phyloP scores from a whole-genome alignment of 306 rosid species.

The Quercus robur region DNA sequence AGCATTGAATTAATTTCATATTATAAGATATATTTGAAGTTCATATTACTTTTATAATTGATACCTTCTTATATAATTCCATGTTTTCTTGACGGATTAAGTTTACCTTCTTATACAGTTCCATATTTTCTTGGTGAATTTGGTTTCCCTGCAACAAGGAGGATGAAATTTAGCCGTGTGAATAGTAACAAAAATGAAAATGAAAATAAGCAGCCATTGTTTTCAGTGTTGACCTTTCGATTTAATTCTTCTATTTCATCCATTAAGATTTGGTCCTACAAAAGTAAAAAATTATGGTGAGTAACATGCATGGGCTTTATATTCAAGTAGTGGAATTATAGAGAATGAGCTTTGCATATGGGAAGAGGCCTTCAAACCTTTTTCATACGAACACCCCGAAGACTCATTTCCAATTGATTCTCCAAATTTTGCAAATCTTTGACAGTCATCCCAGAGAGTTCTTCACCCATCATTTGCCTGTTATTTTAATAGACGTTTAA shows the following conservation, averaged over 20 bases:
- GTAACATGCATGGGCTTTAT: background rate
- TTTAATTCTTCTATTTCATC: conserved; percentile 83
- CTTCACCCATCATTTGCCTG: conserved; percentile 96
- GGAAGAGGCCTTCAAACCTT: conserved; percentile 39
- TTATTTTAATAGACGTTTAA: conserved; percentile 11
- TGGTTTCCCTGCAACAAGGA: conserved; percentile 62
- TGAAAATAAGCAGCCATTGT: conserved; percentile 12
- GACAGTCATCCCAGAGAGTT: conserved; percentile 62
- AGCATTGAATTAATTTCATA: background rate
- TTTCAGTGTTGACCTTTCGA: conserved; percentile 63
- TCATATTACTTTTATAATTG: conserved; percentile 18
- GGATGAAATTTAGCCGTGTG: background rate
- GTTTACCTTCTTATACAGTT: conserved; percentile 73
- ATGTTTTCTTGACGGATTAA: conserved; percentile 58
- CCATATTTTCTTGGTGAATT: conserved; percentile 72
- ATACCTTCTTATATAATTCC: conserved; percentile 58
- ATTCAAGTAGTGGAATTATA: background rate
- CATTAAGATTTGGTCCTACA: conserved; percentile 70
- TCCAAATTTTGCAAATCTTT: conserved; percentile 70
- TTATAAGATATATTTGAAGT: conserved; percentile 21
- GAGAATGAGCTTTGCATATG: conserved; percentile 3
- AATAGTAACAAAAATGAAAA: background rate
- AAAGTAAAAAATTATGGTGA: conserved; percentile 1
- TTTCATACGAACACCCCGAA: conserved; percentile 70
- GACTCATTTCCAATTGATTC: conserved; percentile 78